Percentiles rank a stretch among this genome's conserved stretches.
Conservation (phyloP, 352 stramenopile genomes). For the Phytophthora vignae region DNA sequence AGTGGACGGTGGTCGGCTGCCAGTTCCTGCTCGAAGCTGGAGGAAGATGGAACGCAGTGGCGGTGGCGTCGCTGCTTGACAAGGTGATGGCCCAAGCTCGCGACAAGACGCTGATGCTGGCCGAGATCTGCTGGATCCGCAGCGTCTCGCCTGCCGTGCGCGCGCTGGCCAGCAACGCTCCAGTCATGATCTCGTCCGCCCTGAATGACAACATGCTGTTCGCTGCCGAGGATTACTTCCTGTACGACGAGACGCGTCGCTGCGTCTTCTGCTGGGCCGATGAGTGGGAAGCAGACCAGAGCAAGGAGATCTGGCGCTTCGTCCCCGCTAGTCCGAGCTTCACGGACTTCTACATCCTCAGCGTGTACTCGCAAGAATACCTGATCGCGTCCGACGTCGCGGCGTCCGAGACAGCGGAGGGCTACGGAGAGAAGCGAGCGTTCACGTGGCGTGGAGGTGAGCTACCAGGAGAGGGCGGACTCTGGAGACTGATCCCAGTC, state of each 20-base stretch:
- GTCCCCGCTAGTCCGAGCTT: constrained; percentile 21
- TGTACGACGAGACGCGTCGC: constrained; percentile 46
- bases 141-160: constrained; percentile 40
- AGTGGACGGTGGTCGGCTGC: constrained; percentile 30
- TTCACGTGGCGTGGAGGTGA: constrained; percentile 34
- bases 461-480: constrained; percentile 15
- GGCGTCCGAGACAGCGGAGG: constrained; percentile 14
- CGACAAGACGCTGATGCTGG: constrained; percentile 23
- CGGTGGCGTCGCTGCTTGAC: constrained; percentile 28
- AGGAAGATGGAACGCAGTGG: constrained; percentile 27
- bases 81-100: constrained; percentile 34
- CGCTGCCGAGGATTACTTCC: constrained; percentile 27
- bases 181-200: constrained; percentile 33
- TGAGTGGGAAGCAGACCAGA: constrained; percentile 40
- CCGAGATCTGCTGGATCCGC: constrained; percentile 34
- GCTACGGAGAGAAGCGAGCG: constrained; percentile 13
- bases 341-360: constrained; percentile 38
- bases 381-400: constrained; percentile 24
- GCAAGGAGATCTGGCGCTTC: constrained; percentile 48
- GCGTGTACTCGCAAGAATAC: constrained; percentile 28
- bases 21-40: constrained; percentile 27
- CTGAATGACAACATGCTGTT: constrained; percentile 39
- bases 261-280: constrained; percentile 51
- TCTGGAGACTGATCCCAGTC: constrained; percentile 27
- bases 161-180: constrained; percentile 43